Percentiles rank a stretch among this genome's conserved stretches.
Evolutionary conservation across 192 early-diverging fungal species (phyloP).

Genomic region (Lunasporangiospora selenospora): DNA sequence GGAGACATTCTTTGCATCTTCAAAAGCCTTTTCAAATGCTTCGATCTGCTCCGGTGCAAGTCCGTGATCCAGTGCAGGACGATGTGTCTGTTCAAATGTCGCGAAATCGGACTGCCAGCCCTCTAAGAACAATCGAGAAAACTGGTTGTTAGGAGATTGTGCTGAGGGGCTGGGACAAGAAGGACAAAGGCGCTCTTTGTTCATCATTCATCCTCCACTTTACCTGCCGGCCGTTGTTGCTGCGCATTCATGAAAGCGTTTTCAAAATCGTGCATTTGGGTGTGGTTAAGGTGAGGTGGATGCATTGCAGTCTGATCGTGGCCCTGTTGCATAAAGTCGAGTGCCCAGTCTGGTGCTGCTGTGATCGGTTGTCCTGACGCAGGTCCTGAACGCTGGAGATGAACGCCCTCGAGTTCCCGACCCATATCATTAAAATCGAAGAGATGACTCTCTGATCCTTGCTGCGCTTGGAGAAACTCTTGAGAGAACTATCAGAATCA

Average conservation of each 20-base stretch:
- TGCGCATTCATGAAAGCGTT: slow-evolving; percentile 33
- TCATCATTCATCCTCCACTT: slow-evolving; percentile 11
- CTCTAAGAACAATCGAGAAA: background rate
- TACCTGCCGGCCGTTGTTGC: slow-evolving; percentile 36
- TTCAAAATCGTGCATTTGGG: slow-evolving; percentile 57
- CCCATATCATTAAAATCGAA: slow-evolving; percentile 78
- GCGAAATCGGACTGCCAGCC: slow-evolving; percentile 53
- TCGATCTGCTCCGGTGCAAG: slow-evolving; percentile 56
- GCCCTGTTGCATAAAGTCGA: slow-evolving; percentile 65
- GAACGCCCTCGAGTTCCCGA: slow-evolving; percentile 69
- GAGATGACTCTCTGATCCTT: slow-evolving; percentile 31
- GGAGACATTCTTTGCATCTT: slow-evolving; percentile 59
- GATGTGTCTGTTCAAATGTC: slow-evolving; percentile 72
- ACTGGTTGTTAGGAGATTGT: background rate
- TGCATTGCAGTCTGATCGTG: slow-evolving; percentile 46
- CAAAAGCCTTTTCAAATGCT: slow-evolving; percentile 78
- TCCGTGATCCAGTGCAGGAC: slow-evolving; percentile 38
- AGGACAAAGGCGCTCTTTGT: background rate
- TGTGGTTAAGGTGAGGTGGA: slow-evolving; percentile 23
- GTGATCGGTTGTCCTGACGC: slow-evolving; percentile 10
- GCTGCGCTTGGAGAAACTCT: slow-evolving; percentile 58
- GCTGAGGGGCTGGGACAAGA: background rate
- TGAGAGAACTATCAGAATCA: slow-evolving; percentile 55
- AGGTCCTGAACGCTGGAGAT: slow-evolving; percentile 16
- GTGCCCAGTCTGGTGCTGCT: slow-evolving; percentile 65